phyloP scores from a whole-genome alignment of 2,329 filamentous ascomycete genomes.

The Triangularia setosa region DNA sequence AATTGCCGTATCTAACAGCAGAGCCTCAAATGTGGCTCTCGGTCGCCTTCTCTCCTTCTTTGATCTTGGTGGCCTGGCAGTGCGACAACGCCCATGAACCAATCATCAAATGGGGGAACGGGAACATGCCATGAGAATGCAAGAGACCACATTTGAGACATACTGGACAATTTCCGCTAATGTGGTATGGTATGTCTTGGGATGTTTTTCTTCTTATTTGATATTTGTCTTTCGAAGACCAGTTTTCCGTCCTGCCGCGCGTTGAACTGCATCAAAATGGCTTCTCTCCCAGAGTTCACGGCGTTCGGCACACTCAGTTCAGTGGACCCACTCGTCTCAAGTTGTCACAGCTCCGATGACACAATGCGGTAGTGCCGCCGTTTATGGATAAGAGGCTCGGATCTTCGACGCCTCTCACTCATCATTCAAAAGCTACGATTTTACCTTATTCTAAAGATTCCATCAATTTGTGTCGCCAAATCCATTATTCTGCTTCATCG shows the following conservation, averaged over 20 bases:
- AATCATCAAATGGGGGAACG: not conserved
- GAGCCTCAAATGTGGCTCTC: not conserved
- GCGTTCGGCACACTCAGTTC: not conserved
- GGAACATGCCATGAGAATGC: not conserved
- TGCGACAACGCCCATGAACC: not conserved
- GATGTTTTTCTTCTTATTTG: not conserved
- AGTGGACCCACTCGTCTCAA: slow-evolving; percentile 16
- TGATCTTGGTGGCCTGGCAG: not conserved
- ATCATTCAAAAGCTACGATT: not conserved
- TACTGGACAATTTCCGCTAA: not conserved
- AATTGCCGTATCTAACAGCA: not conserved
- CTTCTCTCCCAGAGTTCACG: not conserved
- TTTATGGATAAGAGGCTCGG: not conserved
- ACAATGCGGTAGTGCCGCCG: slow-evolving; percentile 12
- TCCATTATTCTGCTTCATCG: not conserved
- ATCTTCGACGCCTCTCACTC: not conserved
- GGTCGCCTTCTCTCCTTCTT: not conserved
- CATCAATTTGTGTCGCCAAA: not conserved
- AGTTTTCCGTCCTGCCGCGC: not conserved
- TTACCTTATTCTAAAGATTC: not conserved
- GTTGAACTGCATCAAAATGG: not conserved
- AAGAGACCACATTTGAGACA: not conserved
- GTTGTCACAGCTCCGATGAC: slow-evolving; percentile 14
- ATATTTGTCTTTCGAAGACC: not conserved
- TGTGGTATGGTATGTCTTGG: not conserved